Conservation (phyloP, 2,329 filamentous ascomycete genomes). For the Cladophialophora yegresii region DNA sequence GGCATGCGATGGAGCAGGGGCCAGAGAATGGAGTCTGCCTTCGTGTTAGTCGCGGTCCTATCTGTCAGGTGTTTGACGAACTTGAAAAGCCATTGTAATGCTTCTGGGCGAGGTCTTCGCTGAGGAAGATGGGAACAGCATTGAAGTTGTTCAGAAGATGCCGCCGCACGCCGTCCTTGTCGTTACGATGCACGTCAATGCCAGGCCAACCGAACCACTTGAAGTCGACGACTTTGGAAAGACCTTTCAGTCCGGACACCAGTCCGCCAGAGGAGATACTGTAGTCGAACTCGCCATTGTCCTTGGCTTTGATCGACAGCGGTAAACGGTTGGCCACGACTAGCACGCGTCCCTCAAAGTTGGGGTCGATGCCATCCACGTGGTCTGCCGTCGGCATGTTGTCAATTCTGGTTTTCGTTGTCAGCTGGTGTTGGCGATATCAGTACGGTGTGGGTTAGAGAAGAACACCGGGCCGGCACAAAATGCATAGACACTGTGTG, state of each 20-base stretch:
- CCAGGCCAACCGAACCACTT: constrained; percentile 99
- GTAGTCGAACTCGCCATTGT: constrained; percentile 88
- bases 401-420: neutral
- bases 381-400: neutral
- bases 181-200: constrained; percentile 81
- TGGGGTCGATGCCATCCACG: constrained; percentile 16
- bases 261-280: constrained; percentile 95
- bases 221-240: constrained; percentile 90
- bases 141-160: constrained; percentile 83
- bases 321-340: constrained; percentile 92
- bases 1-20: constrained; percentile 95
- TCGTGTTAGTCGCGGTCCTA: neutral
- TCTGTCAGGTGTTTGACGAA: constrained; percentile 50
- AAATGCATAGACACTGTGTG: neutral
- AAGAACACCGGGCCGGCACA: neutral
- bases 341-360: constrained; percentile 57
- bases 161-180: constrained; percentile 71
- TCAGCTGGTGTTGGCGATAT: neutral
- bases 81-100: constrained; percentile 98
- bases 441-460: neutral
- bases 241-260: constrained; percentile 85
- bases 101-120: constrained; percentile 84
- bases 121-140: constrained; percentile 87
- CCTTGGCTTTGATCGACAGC: constrained; percentile 90
- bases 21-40: constrained; percentile 86